Evolutionary conservation across 2,329 filamentous ascomycete genomes (phyloP).

Genomic region (Diaporthe destruens): DNA sequence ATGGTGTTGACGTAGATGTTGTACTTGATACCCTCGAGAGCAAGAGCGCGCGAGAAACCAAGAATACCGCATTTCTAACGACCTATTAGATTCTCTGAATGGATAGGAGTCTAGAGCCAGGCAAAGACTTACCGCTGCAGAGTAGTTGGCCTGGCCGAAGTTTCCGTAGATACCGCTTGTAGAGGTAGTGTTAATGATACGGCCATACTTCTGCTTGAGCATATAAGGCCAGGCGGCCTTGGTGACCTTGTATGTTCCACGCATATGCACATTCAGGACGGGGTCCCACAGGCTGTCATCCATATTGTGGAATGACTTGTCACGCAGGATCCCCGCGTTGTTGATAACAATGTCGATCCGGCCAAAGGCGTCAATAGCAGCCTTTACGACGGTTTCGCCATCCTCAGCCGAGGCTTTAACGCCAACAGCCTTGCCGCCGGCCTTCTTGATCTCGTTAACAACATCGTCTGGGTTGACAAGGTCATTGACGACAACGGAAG

Average conservation of each 20-base stretch:
- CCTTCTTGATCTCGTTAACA: constrained; percentile 90
- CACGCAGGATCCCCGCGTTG: constrained; percentile 96
- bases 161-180: constrained; percentile 99
- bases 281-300: constrained; percentile 93
- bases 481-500: constrained; percentile 93
- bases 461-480: constrained; percentile 91
- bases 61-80: constrained; percentile 88
- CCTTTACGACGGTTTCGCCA: constrained; percentile 90
- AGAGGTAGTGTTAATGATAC: constrained; percentile 95
- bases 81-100: constrained; percentile 48
- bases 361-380: constrained; percentile 91
- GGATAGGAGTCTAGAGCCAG: not conserved
- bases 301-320: constrained; percentile 99
- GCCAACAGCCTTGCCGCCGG: constrained; percentile 89
- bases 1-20: constrained; percentile 99
- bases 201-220: constrained; percentile 98
- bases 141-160: constrained; percentile 98
- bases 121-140: constrained; percentile 77
- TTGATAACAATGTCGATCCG: constrained; percentile 96
- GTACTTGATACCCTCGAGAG: constrained; percentile 94
- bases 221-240: constrained; percentile 99
- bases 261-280: constrained; percentile 91
- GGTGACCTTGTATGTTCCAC: constrained; percentile 95
- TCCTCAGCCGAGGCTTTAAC: constrained; percentile 96
- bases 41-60: constrained; percentile 92